These are phyloP conservation scores for Funneliformis geosporum DNA, from an alignment of 192 early-diverging fungal genomes.

Conservation along the genomic window DNA sequence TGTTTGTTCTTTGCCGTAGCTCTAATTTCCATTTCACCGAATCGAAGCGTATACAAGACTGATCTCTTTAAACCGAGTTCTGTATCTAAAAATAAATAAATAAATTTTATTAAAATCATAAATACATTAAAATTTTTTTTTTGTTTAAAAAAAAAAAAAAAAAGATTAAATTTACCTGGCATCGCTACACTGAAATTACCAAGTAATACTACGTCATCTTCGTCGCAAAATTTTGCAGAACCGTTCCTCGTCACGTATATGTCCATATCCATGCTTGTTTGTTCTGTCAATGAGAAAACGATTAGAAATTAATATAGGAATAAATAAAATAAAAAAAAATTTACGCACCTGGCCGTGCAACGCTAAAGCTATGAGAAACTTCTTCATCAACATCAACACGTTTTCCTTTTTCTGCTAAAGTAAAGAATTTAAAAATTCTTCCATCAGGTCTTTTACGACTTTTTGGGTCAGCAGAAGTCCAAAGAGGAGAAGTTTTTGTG, in stretches of 20 bases:
- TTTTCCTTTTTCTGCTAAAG: not conserved
- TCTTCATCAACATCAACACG: slow-evolving; percentile 14
- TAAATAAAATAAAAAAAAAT: not conserved
- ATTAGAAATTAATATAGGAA: not conserved
- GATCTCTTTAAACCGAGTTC: not conserved
- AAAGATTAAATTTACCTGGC: not conserved
- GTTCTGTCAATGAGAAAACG: not conserved
- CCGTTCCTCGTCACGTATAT: not conserved
- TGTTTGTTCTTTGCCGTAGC: slow-evolving; percentile 1
- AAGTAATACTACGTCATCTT: not conserved
- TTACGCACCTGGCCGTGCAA: not conserved
- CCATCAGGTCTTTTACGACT: not conserved
- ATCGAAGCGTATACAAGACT: slow-evolving; percentile 11
- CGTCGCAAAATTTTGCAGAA: slow-evolving; percentile 1
- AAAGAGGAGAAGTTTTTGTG: slow-evolving; percentile 9
- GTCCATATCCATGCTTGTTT: not conserved
- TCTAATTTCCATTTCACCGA: slow-evolving; percentile 23
- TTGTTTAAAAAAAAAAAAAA: too few relatives aligned
- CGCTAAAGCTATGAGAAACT: not conserved
- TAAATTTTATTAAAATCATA: too few relatives aligned
- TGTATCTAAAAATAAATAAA: not conserved
- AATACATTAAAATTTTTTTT: too few relatives aligned
- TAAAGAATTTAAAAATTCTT: not conserved
- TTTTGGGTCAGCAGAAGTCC: not conserved
- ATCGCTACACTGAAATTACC: not conserved